Percentiles rank a stretch among this genome's conserved stretches.
phyloP scores from a whole-genome alignment of 2,329 filamentous ascomycete genomes.

The Leptosphaerulina australis region DNA sequence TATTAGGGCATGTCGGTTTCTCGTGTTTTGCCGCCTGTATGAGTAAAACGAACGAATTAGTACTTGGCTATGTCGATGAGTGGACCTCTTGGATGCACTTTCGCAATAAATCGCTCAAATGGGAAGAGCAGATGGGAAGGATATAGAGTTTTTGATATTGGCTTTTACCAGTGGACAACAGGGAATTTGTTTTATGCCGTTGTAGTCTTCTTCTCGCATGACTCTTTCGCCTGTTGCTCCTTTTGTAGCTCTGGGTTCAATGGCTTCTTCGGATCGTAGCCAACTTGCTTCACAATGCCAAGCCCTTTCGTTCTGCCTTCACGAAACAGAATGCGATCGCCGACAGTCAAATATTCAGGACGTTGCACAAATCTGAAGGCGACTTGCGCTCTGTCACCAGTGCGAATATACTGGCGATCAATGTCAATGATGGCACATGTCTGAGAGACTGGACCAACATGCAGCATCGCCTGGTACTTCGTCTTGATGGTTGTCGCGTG shows the following conservation, averaged over 20 bases:
- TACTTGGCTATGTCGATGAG: not conserved
- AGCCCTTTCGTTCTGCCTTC: conserved; percentile 95
- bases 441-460: conserved; percentile 92
- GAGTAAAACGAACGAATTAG: not conserved
- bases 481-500: conserved; percentile 97
- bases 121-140: not conserved
- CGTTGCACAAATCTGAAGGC: conserved; percentile 94
- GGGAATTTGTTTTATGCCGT: conserved; percentile 4
- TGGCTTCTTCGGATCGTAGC: conserved; percentile 73
- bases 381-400: conserved; percentile 90
- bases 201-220: conserved; percentile 18
- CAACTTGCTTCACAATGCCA: conserved; percentile 89
- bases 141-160: not conserved
- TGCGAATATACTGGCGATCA: conserved; percentile 92
- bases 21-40: not conserved
- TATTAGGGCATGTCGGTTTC: not conserved
- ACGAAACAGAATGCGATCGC: conserved; percentile 88
- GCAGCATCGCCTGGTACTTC: conserved; percentile 97
- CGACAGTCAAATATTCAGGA: conserved; percentile 87
- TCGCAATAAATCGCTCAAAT: conserved; percentile 11
- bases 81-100: not conserved
- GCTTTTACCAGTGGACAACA: not conserved
- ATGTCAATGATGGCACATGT: conserved; percentile 98
- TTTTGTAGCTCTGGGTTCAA: conserved; percentile 44
- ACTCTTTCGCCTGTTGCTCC: conserved; percentile 28